phyloP scores from a whole-genome alignment of 352 stramenopile species.

The Globisporangium solare region DNA sequence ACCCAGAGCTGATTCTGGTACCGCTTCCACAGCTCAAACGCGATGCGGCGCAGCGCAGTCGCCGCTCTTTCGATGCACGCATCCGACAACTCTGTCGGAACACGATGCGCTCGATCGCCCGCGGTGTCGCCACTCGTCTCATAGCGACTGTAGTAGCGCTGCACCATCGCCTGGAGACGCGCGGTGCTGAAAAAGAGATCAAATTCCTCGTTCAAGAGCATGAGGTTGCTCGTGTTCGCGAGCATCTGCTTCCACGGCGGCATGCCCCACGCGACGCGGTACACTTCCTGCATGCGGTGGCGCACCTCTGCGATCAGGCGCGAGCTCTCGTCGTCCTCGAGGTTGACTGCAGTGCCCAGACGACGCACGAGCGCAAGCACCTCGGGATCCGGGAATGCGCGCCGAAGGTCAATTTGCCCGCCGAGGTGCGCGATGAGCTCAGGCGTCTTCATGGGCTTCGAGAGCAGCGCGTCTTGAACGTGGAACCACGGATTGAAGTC shows the following conservation, averaged over 20 bases:
- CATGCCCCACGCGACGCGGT: slow-evolving; percentile 51
- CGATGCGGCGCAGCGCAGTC: slow-evolving; percentile 23
- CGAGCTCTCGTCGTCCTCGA: not conserved
- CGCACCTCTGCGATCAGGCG: slow-evolving; percentile 21
- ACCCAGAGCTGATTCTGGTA: slow-evolving; percentile 78
- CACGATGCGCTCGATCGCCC: not conserved
- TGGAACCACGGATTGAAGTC: slow-evolving; percentile 66
- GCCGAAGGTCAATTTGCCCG: slow-evolving; percentile 53
- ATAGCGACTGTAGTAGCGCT: not conserved
- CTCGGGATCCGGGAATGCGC: slow-evolving; percentile 38
- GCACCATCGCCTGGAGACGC: slow-evolving; percentile 11
- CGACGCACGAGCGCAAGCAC: slow-evolving; percentile 23
- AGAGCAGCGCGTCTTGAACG: slow-evolving; percentile 43
- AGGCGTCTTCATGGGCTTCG: slow-evolving; percentile 43
- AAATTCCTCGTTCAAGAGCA: slow-evolving; percentile 51
- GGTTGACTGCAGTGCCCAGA: not conserved
- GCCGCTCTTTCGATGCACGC: slow-evolving; percentile 23
- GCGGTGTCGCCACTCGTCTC: not conserved
- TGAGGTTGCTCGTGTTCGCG: slow-evolving; percentile 50
- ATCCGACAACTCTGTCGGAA: slow-evolving; percentile 9
- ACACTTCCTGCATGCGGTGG: slow-evolving; percentile 66
- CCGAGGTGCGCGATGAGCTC: slow-evolving; percentile 54
- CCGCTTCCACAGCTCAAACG: slow-evolving; percentile 68
- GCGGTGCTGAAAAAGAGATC: slow-evolving; percentile 58
- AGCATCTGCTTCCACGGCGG: slow-evolving; percentile 46